phyloP scores from a whole-genome alignment of 345 rosid species.

The Eucalyptus albens region DNA sequence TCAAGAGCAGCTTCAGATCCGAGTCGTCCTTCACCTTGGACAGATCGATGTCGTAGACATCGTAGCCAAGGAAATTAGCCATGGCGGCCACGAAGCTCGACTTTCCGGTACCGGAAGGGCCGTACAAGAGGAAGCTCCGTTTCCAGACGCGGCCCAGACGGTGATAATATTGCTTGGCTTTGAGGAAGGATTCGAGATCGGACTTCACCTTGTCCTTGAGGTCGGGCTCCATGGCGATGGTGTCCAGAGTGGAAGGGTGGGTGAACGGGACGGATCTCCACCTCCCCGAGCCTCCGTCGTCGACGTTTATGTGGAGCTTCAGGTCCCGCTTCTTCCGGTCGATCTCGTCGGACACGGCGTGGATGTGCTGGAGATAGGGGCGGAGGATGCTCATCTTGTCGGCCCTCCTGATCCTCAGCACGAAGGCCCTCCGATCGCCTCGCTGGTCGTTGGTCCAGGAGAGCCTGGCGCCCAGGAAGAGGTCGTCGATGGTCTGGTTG shows the following conservation, averaged over 20 bases:
- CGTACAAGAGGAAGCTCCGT: constrained; percentile 38
- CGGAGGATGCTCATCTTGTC: constrained; percentile 76
- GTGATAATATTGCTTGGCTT: constrained; percentile 37
- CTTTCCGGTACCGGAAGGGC: constrained; percentile 42
- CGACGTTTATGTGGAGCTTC: constrained; percentile 49
- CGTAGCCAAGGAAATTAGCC: constrained; percentile 35
- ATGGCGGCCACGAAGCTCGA: constrained; percentile 39
- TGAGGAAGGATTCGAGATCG: constrained; percentile 34
- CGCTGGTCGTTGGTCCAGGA: constrained; percentile 49
- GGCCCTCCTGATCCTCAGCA: constrained; percentile 61
- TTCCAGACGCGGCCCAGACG: constrained; percentile 44
- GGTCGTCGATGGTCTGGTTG: constrained; percentile 52
- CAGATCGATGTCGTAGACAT: constrained; percentile 36
- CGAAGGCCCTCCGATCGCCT: constrained; percentile 9
- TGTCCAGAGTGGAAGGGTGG: constrained; percentile 79
- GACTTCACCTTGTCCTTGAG: constrained; percentile 26
- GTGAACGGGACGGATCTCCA: constrained; percentile 76
- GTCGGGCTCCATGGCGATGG: constrained; percentile 42
- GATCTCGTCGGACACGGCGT: constrained; percentile 60
- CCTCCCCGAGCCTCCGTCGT: constrained; percentile 7
- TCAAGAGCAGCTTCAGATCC: constrained; percentile 20
- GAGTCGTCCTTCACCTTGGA: constrained; percentile 21
- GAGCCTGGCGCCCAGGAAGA: constrained; percentile 66
- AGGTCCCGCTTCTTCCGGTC: constrained; percentile 41
- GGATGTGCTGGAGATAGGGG: constrained; percentile 86